phyloP scores from a whole-genome alignment of 2,329 filamentous ascomycete species.

The Periconia digitata region DNA sequence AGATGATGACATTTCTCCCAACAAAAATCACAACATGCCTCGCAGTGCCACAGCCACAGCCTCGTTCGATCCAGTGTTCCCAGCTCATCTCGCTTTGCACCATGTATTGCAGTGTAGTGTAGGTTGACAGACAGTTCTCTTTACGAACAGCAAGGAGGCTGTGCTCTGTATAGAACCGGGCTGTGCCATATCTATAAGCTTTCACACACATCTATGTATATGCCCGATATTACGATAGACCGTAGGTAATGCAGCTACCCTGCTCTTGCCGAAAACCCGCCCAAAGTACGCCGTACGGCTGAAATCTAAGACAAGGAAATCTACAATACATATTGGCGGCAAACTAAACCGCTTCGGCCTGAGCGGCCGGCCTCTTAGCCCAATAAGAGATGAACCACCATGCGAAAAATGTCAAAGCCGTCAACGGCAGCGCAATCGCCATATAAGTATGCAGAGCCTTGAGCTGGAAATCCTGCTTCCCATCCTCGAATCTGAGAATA shows the following conservation, averaged over 20 bases:
- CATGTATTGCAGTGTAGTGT: too few species aligned
- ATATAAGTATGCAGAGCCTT: constrained; percentile 34
- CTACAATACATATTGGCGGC: too few species aligned
- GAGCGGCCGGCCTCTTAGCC: constrained; percentile 13
- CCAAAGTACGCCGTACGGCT: background rate
- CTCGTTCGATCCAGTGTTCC: background rate
- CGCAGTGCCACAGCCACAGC: background rate
- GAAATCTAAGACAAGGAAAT: background rate
- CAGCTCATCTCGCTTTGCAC: background rate
- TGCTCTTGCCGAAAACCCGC: background rate
- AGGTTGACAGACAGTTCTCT: too few species aligned
- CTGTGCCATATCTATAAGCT: background rate
- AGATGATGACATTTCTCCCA: background rate
- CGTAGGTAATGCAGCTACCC: too few species aligned
- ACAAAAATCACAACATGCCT: background rate
- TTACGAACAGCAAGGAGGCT: too few species aligned
- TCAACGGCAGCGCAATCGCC: constrained; percentile 39
- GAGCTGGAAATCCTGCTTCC: constrained; percentile 12
- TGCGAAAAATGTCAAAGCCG: constrained; percentile 34
- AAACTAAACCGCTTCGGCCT: background rate
- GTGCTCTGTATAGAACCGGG: background rate
- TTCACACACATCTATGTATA: background rate
- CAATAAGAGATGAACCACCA: constrained; percentile 40
- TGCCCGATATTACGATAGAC: background rate
- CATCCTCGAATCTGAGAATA: constrained; percentile 31